These are phyloP conservation scores for Fusarium chaquense DNA, from an alignment of 2,329 filamentous ascomycete genomes.

Conservation along the genomic window DNA sequence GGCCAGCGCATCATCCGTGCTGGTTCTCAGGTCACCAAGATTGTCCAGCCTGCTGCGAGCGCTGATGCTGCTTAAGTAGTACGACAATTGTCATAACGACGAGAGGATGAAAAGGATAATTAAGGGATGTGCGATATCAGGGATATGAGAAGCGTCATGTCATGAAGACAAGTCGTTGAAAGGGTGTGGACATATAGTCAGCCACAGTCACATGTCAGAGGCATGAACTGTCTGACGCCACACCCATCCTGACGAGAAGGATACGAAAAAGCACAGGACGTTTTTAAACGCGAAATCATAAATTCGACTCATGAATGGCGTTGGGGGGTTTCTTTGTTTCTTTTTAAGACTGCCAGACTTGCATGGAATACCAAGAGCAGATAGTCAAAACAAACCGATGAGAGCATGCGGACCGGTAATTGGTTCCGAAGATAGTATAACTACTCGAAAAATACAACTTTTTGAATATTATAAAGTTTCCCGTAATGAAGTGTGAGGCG, in stretches of 20 bases:
- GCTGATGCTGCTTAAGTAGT: slow-evolving; percentile 80
- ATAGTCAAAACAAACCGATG: slow-evolving; percentile 23
- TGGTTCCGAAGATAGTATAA: slow-evolving; percentile 7
- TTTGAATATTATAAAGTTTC: slow-evolving; percentile 19
- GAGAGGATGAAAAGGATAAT: slow-evolving; percentile 39
- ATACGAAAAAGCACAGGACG: slow-evolving; percentile 28
- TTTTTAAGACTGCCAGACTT: slow-evolving; percentile 35
- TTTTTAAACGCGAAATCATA: slow-evolving; percentile 38
- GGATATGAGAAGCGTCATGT: slow-evolving; percentile 20
- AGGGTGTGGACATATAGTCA: slow-evolving; percentile 27
- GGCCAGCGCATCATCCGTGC: slow-evolving; percentile 88
- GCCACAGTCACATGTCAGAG: slow-evolving; percentile 40
- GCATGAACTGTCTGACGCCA: slow-evolving; percentile 13
- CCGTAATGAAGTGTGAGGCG: no score
- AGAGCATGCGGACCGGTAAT: slow-evolving; percentile 6
- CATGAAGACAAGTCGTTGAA: slow-evolving; percentile 34
- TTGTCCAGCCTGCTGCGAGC: slow-evolving; percentile 81
- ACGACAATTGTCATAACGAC: slow-evolving; percentile 20
- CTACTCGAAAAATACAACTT: slow-evolving; percentile 33
- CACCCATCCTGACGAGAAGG: slow-evolving; percentile 11
- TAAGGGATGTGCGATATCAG: slow-evolving; percentile 29
- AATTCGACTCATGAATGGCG: slow-evolving; percentile 48
- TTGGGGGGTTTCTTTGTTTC: slow-evolving; percentile 41
- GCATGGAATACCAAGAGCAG: slow-evolving; percentile 36
- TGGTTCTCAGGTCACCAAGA: slow-evolving; percentile 86